Evolutionary conservation across 164 flowering plant species (phyloP), one percentile per base, ranked within the genome.

Genomic region (Vitis riparia): DNA sequence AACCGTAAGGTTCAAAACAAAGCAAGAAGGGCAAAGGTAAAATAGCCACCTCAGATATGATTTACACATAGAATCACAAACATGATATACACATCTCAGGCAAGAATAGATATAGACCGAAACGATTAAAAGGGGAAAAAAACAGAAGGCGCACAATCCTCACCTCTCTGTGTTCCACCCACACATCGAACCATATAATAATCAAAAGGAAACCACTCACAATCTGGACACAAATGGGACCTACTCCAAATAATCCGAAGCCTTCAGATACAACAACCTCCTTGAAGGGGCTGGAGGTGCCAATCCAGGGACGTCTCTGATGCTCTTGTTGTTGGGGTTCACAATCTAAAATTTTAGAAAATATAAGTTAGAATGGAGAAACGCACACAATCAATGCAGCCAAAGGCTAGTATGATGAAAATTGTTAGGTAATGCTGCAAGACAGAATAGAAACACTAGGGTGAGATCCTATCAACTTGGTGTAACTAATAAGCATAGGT

Each of bases 251-350:
- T 58, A 66, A 32, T 75, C 66, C 27, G 30, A 50, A 15, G 62
- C 55, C 71, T 78, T 76, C 55, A 78, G 19, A 70, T 77, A 86
- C 69, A 94, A 73, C 67, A 94, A 80, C 78, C 87, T 92, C 80
- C 98, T 86, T 16, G 91, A n/a, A 0, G 92, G 92, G 16, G 90
- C 97, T 30, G 98, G 97, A n/a, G 97, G 96, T 52, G 97, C 97
- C 77, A 95, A 78, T 68, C 98, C 98, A 4, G 98, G 97, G 63
- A 93, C 90, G 80, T 93, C 97, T 70, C 84, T 80, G 71, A 91
- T 95, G 81, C 75, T 71, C 65, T 88, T 91, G 85, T 91, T 95
- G 83, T 81, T 80, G 30, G 98, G 99, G 68, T 93, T 79, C 67
- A 91, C 93, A 63, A 93, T 80, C 99, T 95, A 71, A 68, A 74